Base-by-base conservation (phyloP, 371 early-diverging fungal species). In the Apophysomyces ossiformis region DNA sequence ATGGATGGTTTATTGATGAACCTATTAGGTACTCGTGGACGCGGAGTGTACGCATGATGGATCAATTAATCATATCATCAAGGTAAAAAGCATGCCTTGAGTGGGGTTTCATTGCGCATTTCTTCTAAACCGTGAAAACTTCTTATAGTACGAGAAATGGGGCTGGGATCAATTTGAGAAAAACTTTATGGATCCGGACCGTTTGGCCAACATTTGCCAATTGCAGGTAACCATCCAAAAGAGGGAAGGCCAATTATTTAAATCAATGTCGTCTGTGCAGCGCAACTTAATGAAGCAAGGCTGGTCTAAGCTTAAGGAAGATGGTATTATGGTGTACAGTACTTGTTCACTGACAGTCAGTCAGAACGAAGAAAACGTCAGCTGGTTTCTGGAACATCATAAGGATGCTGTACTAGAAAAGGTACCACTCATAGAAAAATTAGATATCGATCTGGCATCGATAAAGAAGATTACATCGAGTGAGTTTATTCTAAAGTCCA, bases 41-140 rank as follows among this genome's bases (percentile, higher is more conserved):
- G 98, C 97, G 8, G 97, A 98, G 73, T 98, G 97, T 79, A 96
- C 97, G 6, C 98, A 97, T 72, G 98, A 98, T 74, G 98, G 96
- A 13, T 96, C 96, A 0, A 88, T 97, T 45, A 82, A 81, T 0
- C 97, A 97, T 81, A 81, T 98, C 26, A 70, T 87, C 16, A 95
- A 95, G 77, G 83, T 81, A 70, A 66, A 9, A 2, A 41, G 32
- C 32, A 2, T 26, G 32, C 32, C 32, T 26, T 26, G 32, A 26
- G 32, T 26, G 32, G 2, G 32, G 3, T 26, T 0, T 26, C 32
- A 26, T 26, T 26, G 32, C 32, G 32, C 3, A 26, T 26, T 26
- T 26, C 32, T 26, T 26, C 2, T 26, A 26, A 26, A 26, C 32
- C 32, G 32, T 26, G 32, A 26, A 26, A 26, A 26, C 32, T 26